Evolutionary conservation across 2,329 filamentous ascomycete genomes (phyloP).

Genomic region (Talaromyces verruculosus): DNA sequence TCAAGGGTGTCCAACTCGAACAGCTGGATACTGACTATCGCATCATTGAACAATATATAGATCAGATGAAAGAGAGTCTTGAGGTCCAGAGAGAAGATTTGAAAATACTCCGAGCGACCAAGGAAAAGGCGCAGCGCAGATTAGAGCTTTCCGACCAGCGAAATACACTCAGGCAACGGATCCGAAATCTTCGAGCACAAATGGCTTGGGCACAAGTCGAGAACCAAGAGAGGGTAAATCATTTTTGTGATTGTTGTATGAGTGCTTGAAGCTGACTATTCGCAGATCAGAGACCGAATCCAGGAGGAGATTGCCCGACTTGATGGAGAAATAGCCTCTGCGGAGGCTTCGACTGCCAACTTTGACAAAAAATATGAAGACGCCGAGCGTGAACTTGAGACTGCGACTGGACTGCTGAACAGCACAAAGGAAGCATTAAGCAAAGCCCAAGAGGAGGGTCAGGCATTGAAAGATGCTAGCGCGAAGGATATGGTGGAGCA

Average conservation of each 20-base stretch:
- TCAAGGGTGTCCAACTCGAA: constrained; percentile 90
- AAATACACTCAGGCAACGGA: constrained; percentile 61
- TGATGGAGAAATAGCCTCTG: constrained; percentile 51
- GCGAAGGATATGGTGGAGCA: constrained; percentile 57
- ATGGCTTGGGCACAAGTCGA: constrained; percentile 86
- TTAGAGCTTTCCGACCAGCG: constrained; percentile 67
- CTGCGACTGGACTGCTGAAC: constrained; percentile 45
- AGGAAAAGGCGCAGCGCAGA: constrained; percentile 63
- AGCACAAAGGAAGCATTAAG: constrained; percentile 47
- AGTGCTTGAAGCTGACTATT: constrained; percentile 1
- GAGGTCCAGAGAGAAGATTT: constrained; percentile 63
- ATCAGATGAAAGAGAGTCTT: constrained; percentile 67
- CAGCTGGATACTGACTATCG: constrained; percentile 89
- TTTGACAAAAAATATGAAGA: constrained; percentile 51
- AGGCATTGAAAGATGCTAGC: constrained; percentile 52
- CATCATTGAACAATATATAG: constrained; percentile 74
- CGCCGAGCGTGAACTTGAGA: constrained; percentile 38
- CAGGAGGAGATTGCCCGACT: constrained; percentile 36
- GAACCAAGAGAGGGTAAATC: constrained; percentile 63
- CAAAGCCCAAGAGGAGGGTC: constrained; percentile 49
- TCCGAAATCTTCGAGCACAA: constrained; percentile 62
- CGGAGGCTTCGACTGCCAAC: constrained; percentile 44
- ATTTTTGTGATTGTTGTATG: not conserved
- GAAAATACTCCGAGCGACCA: constrained; percentile 57
- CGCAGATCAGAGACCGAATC: constrained; percentile 39